Base-by-base conservation (phyloP, 202 grass and related monocot genomes). In the Schoenoplectus tabernaemontani region DNA sequence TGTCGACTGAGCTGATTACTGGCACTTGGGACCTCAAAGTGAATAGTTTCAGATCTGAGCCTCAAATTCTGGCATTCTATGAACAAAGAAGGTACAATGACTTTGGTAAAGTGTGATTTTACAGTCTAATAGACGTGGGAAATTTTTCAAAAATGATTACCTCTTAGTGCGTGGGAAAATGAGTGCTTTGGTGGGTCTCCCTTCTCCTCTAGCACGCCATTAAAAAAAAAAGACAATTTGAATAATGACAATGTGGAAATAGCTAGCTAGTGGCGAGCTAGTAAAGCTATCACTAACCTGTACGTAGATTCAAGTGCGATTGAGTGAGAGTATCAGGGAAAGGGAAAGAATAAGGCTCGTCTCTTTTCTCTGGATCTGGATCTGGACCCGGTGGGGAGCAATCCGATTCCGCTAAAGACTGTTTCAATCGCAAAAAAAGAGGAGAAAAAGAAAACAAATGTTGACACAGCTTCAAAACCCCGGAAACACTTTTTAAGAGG, bases 41-140 rank as follows among this genome's bases (percentile, higher is more conserved):
- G 36, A 17, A 69, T 46, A 3, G 68, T 84, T 53, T 91, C 90
- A 43, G 88, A 81, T 78, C 84, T 93, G 7, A 82, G 84, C 75
- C 83, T 79, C 83, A 78, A 85, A 75, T 91, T 99, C 83, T 88
- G 85, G 84, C 96, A 91, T 84, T 90, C 92, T 96, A 39, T 10
- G 2, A 38, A 2, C 16, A 60, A 78, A 13, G 33, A 54, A 82
- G 11, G 73, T 42, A 22, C 46, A 70, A 0, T 34, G 61, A 10
- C 30, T 86, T 82, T n/a, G 17, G 11, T 57, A 84, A 82, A 60
- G 80, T 47, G 50, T 62, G 82, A 48, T 81, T 81, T 16, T 76
- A 77, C 48, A 15, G 67, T 46, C 57, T 66, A 5, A 28, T 9
- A 1, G 59, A 12, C 16, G 26, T 59, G 47, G 50, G 50, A 57